Evolutionary conservation across 495 filamentous ascomycete species (phyloP), one percentile per base, ranked within the genome.

Genomic region (Gamarada debralockiae): DNA sequence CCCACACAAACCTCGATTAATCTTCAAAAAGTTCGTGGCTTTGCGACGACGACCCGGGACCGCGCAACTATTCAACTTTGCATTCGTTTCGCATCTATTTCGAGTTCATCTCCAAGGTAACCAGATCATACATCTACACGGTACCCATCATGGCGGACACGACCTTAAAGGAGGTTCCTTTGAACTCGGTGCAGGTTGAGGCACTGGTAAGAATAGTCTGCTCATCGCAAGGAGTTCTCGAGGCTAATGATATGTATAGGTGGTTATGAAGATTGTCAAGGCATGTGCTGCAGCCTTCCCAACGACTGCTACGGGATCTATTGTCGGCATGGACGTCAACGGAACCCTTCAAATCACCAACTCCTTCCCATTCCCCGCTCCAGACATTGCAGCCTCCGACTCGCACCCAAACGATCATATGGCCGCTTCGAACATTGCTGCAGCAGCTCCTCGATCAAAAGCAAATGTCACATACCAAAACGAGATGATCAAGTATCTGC

Each of bases 211-310:
- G 66, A 49, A 49, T 37, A 47, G 51, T 59, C 25, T 36, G 51
- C 49, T 48, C 48, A 8, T 22, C 46, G 34, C 50, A 17, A 43
- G 24, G 61, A 57, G 54, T 62, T 60, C 24, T 12, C 55, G 29
- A 65, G 25, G 65, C 59, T 60, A 47, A 53, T 24, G 42, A 50
- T 27, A 38, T 36, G 40, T 48, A 53, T 66, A 95, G 90, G 90
- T 96, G 66, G 89, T 92, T 47, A 90, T 96, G 89, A 95, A 95
- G 73, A 89, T 97, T 63, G 90, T 93, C 63, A 96, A 92, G 74
- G 90, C 95, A 76, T 87, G 85, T 77, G 85, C 89, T 22, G 79
- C 89, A 56, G 77, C 76, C 52, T 97, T 95, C 74, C 95, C 92
- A 49, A 90, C 89, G 29, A 87, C 82, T 20, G 89, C 91, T 48